Evolutionary conservation across 306 rosid species (phyloP).

Genomic region (Pyrus bretschneideri): DNA sequence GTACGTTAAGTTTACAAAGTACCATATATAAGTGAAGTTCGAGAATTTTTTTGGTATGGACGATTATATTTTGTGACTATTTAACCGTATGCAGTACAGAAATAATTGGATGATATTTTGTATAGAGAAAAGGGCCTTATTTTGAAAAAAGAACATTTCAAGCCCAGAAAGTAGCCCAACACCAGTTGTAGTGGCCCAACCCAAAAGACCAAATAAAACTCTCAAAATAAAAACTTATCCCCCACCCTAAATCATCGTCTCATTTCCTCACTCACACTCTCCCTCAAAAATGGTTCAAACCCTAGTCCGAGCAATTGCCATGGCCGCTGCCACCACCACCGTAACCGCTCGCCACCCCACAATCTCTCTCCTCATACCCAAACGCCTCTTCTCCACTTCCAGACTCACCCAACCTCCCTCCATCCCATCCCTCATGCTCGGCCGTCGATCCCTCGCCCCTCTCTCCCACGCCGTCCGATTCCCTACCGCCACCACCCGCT

Average conservation of each 20-base stretch:
- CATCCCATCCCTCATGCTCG: constrained; percentile 21
- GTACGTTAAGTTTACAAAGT: too few relatives aligned
- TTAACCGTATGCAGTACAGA: accelerated
- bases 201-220: background rate
- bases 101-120: too few relatives aligned
- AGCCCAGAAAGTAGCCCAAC: background rate
- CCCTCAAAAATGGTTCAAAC: constrained; percentile 37
- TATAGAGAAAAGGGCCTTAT: too few relatives aligned
- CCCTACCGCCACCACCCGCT: constrained; percentile 20
- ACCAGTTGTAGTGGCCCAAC: background rate
- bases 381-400: constrained; percentile 35
- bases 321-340: constrained; percentile 22
- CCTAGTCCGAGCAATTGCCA: constrained; percentile 40
- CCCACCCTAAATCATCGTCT: background rate
- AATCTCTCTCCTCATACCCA: constrained; percentile 18
- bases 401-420: constrained; percentile 30
- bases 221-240: background rate
- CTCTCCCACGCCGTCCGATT: constrained; percentile 31
- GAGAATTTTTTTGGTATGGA: too few relatives aligned
- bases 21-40: too few relatives aligned
- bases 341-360: constrained; percentile 20
- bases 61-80: too few relatives aligned
- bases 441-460: constrained; percentile 38
- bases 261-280: background rate
- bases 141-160: background rate